Base-by-base conservation (phyloP, 2,329 filamentous ascomycete species). In the Fusarium transvaalense region DNA sequence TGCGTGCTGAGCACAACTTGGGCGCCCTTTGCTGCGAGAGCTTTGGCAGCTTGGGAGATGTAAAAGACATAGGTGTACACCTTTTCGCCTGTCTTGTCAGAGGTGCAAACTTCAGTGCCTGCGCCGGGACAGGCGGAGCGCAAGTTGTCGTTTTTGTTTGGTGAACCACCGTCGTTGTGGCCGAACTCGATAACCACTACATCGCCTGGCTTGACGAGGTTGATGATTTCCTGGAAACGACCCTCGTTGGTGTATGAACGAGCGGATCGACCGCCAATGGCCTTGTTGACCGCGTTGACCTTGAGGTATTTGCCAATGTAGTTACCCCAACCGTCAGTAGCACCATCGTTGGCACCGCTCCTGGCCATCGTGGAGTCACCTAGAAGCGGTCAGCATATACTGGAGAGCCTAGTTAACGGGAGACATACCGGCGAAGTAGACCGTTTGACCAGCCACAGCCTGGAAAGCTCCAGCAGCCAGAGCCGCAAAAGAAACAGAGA, bases 141-240 rank as follows among this genome's bases (percentile, higher is more conserved):
- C 1, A 86, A 86, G 69, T 91, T 91, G 76, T 92, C 89, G 14
- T 77, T 83, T 2, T 76, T 77, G 15, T 61, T 47, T 3, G 88
- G 79, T 0, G 84, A 84, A 3, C 89, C 88, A 23, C 89, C 90
- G 69, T 92, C 90, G 71, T 92, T 92, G 80, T 92, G 90, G 0
- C 90, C 90, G 71, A 92, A 91, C 71, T 92, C 89, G 54, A 92
- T 91, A 54, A 92, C 81, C 2, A 91, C 89, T 76, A 87, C 89
- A 76, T 92, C 90, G 32, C 87, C 88, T 2, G 81, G 57, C 73
- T 84, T 69, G 25, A 91, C 80, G 3, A 81, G 72, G 32, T 82
- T 77, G 46, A 85, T 83, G 53, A 92, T 85, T 1, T 81, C 82
- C 17, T 82, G 77, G 79, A 92, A 92, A 15, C 87, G 87, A 10